Evolutionary conservation across 805 yeast species (phyloP), one percentile per base, ranked within the genome.

Genomic region (Kuraishia ogatae): DNA sequence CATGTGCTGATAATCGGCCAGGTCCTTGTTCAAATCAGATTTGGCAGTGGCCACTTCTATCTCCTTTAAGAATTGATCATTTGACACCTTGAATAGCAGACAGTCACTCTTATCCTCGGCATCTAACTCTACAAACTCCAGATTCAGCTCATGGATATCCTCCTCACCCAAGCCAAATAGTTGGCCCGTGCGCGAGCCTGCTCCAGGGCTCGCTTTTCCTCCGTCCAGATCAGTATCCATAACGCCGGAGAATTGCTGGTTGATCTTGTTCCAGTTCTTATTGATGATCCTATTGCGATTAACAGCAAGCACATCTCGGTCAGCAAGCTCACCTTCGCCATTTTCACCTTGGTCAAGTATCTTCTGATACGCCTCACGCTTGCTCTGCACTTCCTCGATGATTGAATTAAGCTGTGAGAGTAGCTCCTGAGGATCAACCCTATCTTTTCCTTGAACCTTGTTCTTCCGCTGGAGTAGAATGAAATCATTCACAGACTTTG

Each of bases 221-320:
- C 48, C 35, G 7, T n/a, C 51, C 29, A 24, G 50, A 22, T n/a
- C 61, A 59, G 47, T 62, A 56, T 11, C 64, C 66, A 2, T 60
- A 63, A 49, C 69, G 66, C 8, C 71, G 4, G 43, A 35, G 13
- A 35, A 55, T 2, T 68, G 61, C 2, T 66, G 60, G 57, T 80
- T 76, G 20, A 79, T 65, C 50, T 67, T 67, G 15, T 76, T 73
- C 84, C 84, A 81, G 50, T 75, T 70, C 13, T 67, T 65, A 21
- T 62, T 64, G 20, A 67, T 58, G 22, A 63, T 61, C 17, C 60
- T 59, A 46, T 65, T 65, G 13, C 66, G 54, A 2, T 55, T 56
- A n/a, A 53, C 55, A 2, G 71, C 58, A 53, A 58, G 48, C 19
- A 55, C 51, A 22, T 64, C 67, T 24, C 48, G 20, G 21, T 57